Evolutionary conservation across 345 rosid genomes (phyloP), one percentile per base, ranked within the genome.

Genomic region (Camelina laxa): DNA sequence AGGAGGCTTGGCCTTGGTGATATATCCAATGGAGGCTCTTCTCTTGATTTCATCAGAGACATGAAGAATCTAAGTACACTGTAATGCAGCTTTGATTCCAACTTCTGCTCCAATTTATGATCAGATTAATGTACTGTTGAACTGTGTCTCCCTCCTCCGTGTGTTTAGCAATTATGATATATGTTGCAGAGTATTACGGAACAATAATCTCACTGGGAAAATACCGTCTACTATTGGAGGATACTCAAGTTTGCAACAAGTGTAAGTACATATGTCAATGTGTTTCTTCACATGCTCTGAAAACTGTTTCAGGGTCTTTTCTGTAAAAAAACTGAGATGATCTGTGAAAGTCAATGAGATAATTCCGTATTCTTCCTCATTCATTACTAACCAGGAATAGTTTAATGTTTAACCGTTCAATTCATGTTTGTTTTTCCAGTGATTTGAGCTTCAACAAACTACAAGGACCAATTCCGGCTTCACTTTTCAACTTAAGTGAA

Each of bases 1-100:
- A 85, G 91, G 91, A 81, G 83, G 76, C 81, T 89, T 76, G 72
- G 88, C 22, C 81, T 89, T 76, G 72, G 88, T 30, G 89, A 79
- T 79, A 68, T 89, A 56, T 61, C 86, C 22, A 83, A 87, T 73
- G 84, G 82, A 54, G 77, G 72, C 70, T 82, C 86, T 30, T 72
- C 91, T 12, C 62, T 89, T 67, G 82, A 60, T 35, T 87, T 89
- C 71, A 65, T 89, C 4, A 75, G 41, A 64, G 31, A 79, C 59
- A 74, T 89, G 88, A 85, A 62, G 58, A 79, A 84, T 45, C 79
- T 89, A n/a, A 75, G 53, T 31, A 4, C 53, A 48, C 72, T 89
- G 93, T 89, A 78, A 83, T 89, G 38, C 70, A 58, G 36, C 24
- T 33, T 48, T 2, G 2, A 20, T 62, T 27, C 11, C 11, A 2